These are phyloP conservation scores for Drechslerella stenobrocha DNA, from an alignment of 2,329 filamentous ascomycete species.

Conservation along the genomic window DNA sequence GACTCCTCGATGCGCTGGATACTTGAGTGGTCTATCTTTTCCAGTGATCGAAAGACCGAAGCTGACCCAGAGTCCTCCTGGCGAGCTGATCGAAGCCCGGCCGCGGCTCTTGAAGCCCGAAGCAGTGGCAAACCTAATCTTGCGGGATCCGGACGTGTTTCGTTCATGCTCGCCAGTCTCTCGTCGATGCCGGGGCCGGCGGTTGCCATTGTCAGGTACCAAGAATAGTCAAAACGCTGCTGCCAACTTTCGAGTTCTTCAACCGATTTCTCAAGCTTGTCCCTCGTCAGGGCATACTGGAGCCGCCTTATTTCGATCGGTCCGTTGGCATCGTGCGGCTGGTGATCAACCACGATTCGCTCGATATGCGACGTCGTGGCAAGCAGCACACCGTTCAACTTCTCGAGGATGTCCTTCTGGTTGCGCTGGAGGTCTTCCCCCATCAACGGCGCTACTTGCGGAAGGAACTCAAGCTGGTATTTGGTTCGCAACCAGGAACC, in stretches of 20 bases:
- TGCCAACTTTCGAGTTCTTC: constrained; percentile 55
- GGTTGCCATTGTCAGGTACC: constrained; percentile 54
- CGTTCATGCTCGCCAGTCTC: constrained; percentile 39
- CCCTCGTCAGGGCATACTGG: constrained; percentile 48
- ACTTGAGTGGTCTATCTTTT: constrained; percentile 18
- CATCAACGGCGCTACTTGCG: constrained; percentile 42
- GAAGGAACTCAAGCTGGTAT: constrained; percentile 52
- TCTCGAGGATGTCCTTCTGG: constrained; percentile 47
- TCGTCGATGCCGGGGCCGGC: constrained; percentile 52
- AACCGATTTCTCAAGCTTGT: constrained; percentile 53
- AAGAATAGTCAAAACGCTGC: constrained; percentile 54
- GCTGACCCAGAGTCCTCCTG: neutral
- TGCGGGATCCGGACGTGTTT: constrained; percentile 19
- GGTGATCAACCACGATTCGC: constrained; percentile 13
- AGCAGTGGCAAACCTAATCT: constrained; percentile 24
- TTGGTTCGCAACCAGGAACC: constrained; percentile 50
- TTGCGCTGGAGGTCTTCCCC: constrained; percentile 49
- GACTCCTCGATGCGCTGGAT: constrained; percentile 21
- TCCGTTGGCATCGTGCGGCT: constrained; percentile 5
- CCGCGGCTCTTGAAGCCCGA: constrained; percentile 33
- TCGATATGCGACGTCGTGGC: constrained; percentile 35
- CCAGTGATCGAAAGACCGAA: constrained; percentile 9
- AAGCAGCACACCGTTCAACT: constrained; percentile 41
- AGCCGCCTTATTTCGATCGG: constrained; percentile 49
- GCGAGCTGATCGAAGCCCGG: constrained; percentile 17